Evolutionary conservation across 768 basidiomycete species (phyloP).

Genomic region (Gyrodon lividus): DNA sequence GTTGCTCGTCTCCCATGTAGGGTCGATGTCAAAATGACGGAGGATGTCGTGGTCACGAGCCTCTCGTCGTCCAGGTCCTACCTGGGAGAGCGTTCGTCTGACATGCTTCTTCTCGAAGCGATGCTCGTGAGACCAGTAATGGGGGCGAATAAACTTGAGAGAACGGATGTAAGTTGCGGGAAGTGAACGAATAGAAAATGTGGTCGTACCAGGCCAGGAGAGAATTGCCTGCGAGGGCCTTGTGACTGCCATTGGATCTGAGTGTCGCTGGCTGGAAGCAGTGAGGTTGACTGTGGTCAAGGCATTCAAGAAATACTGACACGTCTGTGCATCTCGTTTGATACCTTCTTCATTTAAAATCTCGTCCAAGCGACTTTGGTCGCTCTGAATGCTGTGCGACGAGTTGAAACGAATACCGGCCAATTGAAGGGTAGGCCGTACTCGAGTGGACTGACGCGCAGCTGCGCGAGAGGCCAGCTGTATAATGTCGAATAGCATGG

Average conservation of each 20-base stretch:
- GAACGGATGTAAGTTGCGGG: not conserved
- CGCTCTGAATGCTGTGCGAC: conserved; percentile 15
- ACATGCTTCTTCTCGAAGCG: conserved; percentile 27
- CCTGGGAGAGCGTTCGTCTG: conserved; percentile 35
- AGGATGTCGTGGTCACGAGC: conserved; percentile 67
- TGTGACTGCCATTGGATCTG: conserved; percentile 20
- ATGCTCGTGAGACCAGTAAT: conserved; percentile 41
- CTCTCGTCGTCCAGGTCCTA: conserved; percentile 55
- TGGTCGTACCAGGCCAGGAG: conserved; percentile 19
- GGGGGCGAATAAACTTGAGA: conserved; percentile 47
- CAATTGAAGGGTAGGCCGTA: not conserved
- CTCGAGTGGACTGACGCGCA: conserved; percentile 2
- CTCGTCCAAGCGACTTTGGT: conserved; percentile 21
- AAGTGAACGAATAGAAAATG: too few species aligned
- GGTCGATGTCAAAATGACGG: conserved; percentile 69
- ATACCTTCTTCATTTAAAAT: conserved; percentile 26
- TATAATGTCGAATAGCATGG: conserved; percentile 14
- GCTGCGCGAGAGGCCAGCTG: conserved; percentile 13
- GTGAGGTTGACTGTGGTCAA: not conserved
- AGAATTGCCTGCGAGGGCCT: conserved; percentile 29
- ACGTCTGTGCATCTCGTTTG: conserved; percentile 1
- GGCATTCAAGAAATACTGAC: not conserved
- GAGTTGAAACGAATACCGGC: conserved; percentile 2
- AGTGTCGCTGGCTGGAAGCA: conserved; percentile 5
- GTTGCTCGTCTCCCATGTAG: conserved; percentile 66